These are phyloP conservation scores for Sherardia arvensis DNA, from an alignment of 257 asterid species.

Conservation along the genomic window DNA sequence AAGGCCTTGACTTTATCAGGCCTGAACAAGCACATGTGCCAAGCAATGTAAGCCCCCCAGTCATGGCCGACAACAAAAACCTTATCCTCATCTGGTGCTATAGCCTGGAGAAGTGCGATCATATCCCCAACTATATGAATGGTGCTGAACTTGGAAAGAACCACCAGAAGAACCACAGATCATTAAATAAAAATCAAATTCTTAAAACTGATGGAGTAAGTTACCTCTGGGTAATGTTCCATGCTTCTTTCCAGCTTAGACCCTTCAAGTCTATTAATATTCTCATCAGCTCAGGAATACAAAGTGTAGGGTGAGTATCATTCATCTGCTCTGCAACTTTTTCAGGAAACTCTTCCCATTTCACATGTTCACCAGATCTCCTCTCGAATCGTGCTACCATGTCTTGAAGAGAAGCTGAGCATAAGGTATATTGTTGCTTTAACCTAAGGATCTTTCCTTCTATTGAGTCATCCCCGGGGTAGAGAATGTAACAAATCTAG, in stretches of 20 bases:
- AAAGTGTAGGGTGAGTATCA: slow-evolving; percentile 86
- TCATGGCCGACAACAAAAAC: slow-evolving; percentile 80
- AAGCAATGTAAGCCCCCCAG: too few species aligned
- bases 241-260: slow-evolving; percentile 68
- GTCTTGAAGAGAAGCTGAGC: slow-evolving; percentile 92
- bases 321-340: slow-evolving; percentile 93
- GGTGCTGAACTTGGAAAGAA: slow-evolving; percentile 43
- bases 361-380: slow-evolving; percentile 48
- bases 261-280: slow-evolving; percentile 77
- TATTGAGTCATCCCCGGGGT: slow-evolving; percentile 75
- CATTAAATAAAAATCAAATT: not conserved
- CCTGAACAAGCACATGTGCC: too few species aligned
- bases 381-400: slow-evolving; percentile 66
- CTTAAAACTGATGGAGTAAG: not conserved
- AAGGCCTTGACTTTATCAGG: too few species aligned
- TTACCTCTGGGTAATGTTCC: slow-evolving; percentile 73
- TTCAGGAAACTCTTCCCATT: slow-evolving; percentile 77
- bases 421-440: slow-evolving; percentile 81
- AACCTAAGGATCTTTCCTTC: slow-evolving; percentile 68
- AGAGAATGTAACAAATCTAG: slow-evolving; percentile 69
- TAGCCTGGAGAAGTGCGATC: slow-evolving; percentile 41
- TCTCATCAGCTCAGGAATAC: slow-evolving; percentile 82
- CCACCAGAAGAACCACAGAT: not conserved
- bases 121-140: slow-evolving; percentile 62
- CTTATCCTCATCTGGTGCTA: slow-evolving; percentile 35